phyloP scores from a whole-genome alignment of 371 early-diverging fungal genomes.

The Mortierella polycephala region DNA sequence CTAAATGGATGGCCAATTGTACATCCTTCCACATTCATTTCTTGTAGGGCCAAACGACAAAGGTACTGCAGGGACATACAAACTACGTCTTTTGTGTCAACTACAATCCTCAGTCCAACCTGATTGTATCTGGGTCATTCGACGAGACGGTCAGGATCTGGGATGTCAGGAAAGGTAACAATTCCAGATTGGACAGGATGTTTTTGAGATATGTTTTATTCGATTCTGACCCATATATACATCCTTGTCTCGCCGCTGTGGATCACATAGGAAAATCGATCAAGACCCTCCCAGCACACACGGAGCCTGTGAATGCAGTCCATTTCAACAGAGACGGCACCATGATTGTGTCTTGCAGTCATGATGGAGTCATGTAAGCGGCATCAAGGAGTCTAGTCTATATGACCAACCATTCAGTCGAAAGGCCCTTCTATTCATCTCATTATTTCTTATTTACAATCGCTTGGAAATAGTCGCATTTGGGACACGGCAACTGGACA shows the following conservation, averaged over 20 bases:
- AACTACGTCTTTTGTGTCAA: conserved; percentile 98
- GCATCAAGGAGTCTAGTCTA: not conserved
- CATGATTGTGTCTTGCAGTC: conserved; percentile 93
- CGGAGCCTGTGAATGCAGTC: conserved; percentile 95
- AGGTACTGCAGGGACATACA: conserved; percentile 90
- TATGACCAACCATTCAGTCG: not conserved
- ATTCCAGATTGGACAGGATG: too few relatives aligned
- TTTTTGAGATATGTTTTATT: too few relatives aligned
- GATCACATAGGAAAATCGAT: conserved; percentile 79
- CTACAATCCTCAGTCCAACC: conserved; percentile 92
- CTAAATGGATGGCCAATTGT: too few relatives aligned
- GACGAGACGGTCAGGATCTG: conserved; percentile 97
- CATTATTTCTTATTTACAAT: too few relatives aligned
- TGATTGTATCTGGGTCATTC: conserved; percentile 97
- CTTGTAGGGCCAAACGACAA: conserved; percentile 75
- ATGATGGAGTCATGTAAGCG: conserved; percentile 93
- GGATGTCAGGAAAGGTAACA: conserved; percentile 90
- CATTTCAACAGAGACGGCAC: conserved; percentile 98
- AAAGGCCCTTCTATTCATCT: not conserved
- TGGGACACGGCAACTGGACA: conserved; percentile 98
- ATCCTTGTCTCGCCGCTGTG: not conserved
- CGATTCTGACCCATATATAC: too few relatives aligned
- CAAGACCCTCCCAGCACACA: conserved; percentile 92
- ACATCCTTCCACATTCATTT: not conserved
- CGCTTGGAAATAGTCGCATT: conserved; percentile 77